These are phyloP conservation scores for Asterophora lycoperdoides DNA, from an alignment of 768 basidiomycete species.

Conservation along the genomic window DNA sequence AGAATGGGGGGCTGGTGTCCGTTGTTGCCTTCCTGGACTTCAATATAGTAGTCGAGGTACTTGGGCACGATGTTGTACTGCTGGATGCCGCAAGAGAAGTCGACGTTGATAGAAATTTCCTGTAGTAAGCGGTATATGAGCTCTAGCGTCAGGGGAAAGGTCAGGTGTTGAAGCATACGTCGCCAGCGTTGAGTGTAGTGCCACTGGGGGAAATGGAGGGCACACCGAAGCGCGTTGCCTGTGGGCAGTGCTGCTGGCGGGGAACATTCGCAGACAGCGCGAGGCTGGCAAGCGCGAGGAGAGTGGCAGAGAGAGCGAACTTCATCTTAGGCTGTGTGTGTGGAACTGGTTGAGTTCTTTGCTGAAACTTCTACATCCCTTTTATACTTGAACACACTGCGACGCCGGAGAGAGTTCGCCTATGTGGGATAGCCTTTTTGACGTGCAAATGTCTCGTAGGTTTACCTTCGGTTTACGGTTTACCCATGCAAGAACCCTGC, in stretches of 20 bases:
- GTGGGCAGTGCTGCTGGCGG: slow-evolving; percentile 2
- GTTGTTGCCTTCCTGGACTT: slow-evolving; percentile 7
- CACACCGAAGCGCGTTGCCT: slow-evolving; percentile 12
- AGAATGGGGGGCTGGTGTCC: slow-evolving; percentile 12
- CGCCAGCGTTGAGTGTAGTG: slow-evolving; percentile 9
- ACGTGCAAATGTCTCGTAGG: too few relatives aligned
- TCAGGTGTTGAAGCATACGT: slow-evolving; percentile 11
- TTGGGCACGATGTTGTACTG: slow-evolving; percentile 7
- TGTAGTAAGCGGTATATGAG: not conserved
- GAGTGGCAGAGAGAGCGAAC: slow-evolving; percentile 7
- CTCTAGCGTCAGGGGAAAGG: not conserved
- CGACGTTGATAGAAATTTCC: slow-evolving; percentile 5
- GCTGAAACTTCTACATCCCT: too few relatives aligned
- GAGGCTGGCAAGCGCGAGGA: slow-evolving; percentile 12
- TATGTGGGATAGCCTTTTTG: too few relatives aligned
- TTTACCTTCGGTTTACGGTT: too few relatives aligned
- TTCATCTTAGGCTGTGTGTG: slow-evolving; percentile 5
- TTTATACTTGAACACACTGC: too few relatives aligned
- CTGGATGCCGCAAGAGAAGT: slow-evolving; percentile 7
- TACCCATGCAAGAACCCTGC: too few relatives aligned
- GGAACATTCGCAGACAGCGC: slow-evolving; percentile 1
- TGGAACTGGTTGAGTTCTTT: too few relatives aligned
- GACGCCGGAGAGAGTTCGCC: too few relatives aligned
- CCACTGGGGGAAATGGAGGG: slow-evolving; percentile 3
- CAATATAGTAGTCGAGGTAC: slow-evolving; percentile 12